Conservation (phyloP, 495 filamentous ascomycete species). For the Neurospora sp. region DNA sequence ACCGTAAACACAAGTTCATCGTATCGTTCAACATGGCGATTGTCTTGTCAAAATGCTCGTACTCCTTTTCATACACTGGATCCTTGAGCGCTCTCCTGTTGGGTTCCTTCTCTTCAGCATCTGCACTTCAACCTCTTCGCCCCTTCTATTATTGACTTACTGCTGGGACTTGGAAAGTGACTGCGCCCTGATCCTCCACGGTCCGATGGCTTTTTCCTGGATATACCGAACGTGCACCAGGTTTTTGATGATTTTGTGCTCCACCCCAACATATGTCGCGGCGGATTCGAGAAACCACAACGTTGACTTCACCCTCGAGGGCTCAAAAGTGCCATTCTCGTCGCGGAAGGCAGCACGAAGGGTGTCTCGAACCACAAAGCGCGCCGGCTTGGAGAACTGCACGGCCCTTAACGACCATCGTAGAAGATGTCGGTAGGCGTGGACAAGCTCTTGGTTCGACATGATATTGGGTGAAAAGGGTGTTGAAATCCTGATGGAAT, state of each 20-base stretch:
- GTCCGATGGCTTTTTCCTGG: background rate
- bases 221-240: slow-evolving; percentile 49
- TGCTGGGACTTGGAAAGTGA: background rate
- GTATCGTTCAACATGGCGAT: slow-evolving; percentile 63
- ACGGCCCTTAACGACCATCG: slow-evolving; percentile 65
- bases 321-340: slow-evolving; percentile 43
- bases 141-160: slow-evolving; percentile 2
- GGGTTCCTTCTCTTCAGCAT: background rate
- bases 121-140: background rate
- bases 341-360: slow-evolving; percentile 65
- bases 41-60: slow-evolving; percentile 54
- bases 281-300: slow-evolving; percentile 68
- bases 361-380: slow-evolving; percentile 52
- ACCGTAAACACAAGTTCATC: slow-evolving; percentile 57
- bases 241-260: slow-evolving; percentile 74
- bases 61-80: slow-evolving; percentile 18
- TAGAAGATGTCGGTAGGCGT: slow-evolving; percentile 73
- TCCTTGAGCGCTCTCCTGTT: background rate
- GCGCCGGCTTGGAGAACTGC: slow-evolving; percentile 68
- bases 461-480: slow-evolving; percentile 5
- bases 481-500: background rate
- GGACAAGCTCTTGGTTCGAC: slow-evolving; percentile 40
- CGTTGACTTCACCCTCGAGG: slow-evolving; percentile 57
- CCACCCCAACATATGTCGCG: slow-evolving; percentile 52
- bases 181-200: slow-evolving; percentile 1